Evolutionary conservation across 164 flowering plant genomes (phyloP), one percentile per base, ranked within the genome.

Genomic region (Sedum album): DNA sequence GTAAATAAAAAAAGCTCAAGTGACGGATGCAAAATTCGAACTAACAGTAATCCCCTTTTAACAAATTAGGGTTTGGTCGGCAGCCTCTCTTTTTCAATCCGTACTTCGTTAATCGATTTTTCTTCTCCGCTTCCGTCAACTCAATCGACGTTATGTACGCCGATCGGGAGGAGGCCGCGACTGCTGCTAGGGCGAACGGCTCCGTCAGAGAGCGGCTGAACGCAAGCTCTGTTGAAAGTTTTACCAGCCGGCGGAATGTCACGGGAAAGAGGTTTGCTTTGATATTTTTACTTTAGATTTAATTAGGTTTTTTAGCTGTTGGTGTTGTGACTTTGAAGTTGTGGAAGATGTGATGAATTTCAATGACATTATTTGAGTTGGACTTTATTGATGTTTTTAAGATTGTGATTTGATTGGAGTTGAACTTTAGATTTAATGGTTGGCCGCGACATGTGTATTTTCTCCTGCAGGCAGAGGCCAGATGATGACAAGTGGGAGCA

Each of bases 401-500:
- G 3, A 41, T n/a, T n/a, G n/a, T n/a, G n/a, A n/a, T n/a, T n/a
- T n/a, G n/a, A n/a, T n/a, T 41, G 46, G 11, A 41, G 2, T 3
- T 44, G 48, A 44, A 18, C 17, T 11, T 44, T 44, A 9, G 18
- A 3, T 44, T 44, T 44, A 13, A 0, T 9, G n/a, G 4, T 3
- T 0, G 46, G 48, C 1, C 15, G 48, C 13, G 42, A 8, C 48
- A 11, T 44, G 1, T 28, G 11, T 15, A 20, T 26, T 26, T 57
- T 26, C 62, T 26, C 13, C 74, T 82, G 76, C 86, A 92, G 96
- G 82, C 91, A 79, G 76, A 86, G 97, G 70, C 87, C 82, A 73
- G 86, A 79, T 68, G 84, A 82, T 71, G 94, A 88, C 79, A 93
- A 87, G 75, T 93, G 98, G 98, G 87, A 89, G 70, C 98, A 91